Evolutionary conservation across 495 filamentous ascomycete genomes (phyloP).

Genomic region (Pseudotulostoma volvatum): DNA sequence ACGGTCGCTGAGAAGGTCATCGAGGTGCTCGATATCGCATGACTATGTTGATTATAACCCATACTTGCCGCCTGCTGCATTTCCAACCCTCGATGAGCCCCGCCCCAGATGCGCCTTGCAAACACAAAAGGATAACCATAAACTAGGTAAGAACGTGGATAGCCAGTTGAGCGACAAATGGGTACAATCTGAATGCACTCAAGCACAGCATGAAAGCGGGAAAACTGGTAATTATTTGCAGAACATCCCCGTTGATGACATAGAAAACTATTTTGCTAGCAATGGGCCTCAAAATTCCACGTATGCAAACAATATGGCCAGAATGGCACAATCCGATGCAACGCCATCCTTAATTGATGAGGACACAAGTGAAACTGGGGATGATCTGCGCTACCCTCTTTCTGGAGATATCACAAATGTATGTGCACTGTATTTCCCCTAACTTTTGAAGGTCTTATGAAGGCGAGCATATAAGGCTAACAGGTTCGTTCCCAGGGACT

Average conservation of each 20-base stretch:
- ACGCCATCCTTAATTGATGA: conserved; percentile 3
- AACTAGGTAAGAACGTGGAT: neutral
- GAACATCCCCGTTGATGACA: conserved; percentile 5
- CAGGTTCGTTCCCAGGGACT: no score
- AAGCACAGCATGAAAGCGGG: neutral
- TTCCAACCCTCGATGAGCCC: conserved; percentile 21
- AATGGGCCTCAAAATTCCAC: conserved; percentile 21
- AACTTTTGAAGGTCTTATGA: no score
- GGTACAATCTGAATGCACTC: neutral
- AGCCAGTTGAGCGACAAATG: neutral
- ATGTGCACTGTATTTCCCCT: no score
- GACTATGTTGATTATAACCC: conserved; percentile 22
- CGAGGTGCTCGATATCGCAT: no score
- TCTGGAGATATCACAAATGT: no score
- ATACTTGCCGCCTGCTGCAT: conserved; percentile 25
- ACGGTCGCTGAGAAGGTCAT: no score
- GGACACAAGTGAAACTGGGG: conserved; percentile 10
- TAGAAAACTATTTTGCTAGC: conserved; percentile 18
- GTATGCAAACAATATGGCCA: conserved; percentile 22
- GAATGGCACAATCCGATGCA: conserved; percentile 7
- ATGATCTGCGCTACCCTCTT: neutral
- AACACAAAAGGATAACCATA: neutral
- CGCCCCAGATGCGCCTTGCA: neutral
- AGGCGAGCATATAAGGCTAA: no score
- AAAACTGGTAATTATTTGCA: neutral